phyloP scores from a whole-genome alignment of 805 yeast genomes.

The Zygosaccharomyces gambellarensis region DNA sequence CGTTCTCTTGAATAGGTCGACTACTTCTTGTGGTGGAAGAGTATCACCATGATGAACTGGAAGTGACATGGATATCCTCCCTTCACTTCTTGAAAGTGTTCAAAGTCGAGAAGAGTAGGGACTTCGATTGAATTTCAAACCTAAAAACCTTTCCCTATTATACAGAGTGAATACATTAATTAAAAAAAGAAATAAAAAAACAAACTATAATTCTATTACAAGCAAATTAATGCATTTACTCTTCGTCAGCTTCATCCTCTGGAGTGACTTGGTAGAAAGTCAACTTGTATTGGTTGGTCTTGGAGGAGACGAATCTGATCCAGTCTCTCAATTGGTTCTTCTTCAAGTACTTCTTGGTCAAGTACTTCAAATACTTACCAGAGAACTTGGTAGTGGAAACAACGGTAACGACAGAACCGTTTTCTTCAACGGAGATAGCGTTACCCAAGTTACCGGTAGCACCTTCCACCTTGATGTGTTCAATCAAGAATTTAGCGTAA shows the following conservation, averaged over 20 bases:
- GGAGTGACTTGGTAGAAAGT: constrained; percentile 98
- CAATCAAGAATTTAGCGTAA: constrained; percentile 95
- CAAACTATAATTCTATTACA: neutral
- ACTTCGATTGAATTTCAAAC: neutral
- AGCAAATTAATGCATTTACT: constrained; percentile 45
- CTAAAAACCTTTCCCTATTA: constrained; percentile 5
- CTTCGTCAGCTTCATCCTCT: constrained; percentile 93
- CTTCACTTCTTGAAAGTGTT: too few relatives aligned
- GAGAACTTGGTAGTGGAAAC: constrained; percentile 91
- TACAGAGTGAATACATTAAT: constrained; percentile 5
- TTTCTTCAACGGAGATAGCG: constrained; percentile 85
- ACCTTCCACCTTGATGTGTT: constrained; percentile 98
- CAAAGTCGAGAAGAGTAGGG: constrained; percentile 1
- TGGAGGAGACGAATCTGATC: constrained; percentile 97
- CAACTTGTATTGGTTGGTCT: constrained; percentile 93
- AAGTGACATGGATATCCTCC: constrained; percentile 8
- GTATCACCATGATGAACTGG: constrained; percentile 23
- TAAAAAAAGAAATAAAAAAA: neutral
- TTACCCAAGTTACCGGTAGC: constrained; percentile 96
- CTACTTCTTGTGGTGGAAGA: constrained; percentile 30
- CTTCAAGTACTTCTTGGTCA: constrained; percentile 99
- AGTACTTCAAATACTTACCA: constrained; percentile 99
- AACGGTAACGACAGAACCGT: constrained; percentile 84
- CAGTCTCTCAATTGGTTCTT: constrained; percentile 99
- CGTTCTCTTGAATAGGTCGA: constrained; percentile 29